phyloP scores from a whole-genome alignment of 2,329 filamentous ascomycete genomes.

The Exophiala calicioides region DNA sequence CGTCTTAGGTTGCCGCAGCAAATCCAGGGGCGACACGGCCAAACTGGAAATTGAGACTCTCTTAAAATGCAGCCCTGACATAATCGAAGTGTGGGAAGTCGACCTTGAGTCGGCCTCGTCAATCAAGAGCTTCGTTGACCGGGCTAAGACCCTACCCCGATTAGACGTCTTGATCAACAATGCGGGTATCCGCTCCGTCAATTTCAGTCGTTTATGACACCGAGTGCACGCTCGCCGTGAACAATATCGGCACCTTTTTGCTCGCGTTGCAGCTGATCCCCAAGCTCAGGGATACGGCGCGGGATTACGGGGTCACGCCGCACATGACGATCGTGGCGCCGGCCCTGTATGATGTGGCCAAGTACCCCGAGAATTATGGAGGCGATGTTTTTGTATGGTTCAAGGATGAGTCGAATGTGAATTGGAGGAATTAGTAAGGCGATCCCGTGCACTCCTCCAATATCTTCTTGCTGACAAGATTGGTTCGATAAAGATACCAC shows the following conservation, averaged over 20 bases:
- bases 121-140: slow-evolving; percentile 35
- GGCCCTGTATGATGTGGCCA: slow-evolving; percentile 5
- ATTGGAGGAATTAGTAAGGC: slow-evolving; percentile 3
- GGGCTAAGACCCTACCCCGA: slow-evolving; percentile 33
- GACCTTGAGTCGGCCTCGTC: slow-evolving; percentile 40
- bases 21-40: slow-evolving; percentile 40
- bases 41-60: slow-evolving; percentile 37
- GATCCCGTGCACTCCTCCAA: background rate
- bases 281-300: slow-evolving; percentile 21
- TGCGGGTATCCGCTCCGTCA: slow-evolving; percentile 42
- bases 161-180: slow-evolving; percentile 44
- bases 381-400: slow-evolving; percentile 5
- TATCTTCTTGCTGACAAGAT: background rate
- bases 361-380: slow-evolving; percentile 1
- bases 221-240: slow-evolving; percentile 49
- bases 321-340: slow-evolving; percentile 26
- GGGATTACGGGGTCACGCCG: slow-evolving; percentile 24
- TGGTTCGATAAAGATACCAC: slow-evolving; percentile 1
- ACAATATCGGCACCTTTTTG: slow-evolving; percentile 29
- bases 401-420: background rate
- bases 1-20: slow-evolving; percentile 8
- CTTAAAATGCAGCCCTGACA: slow-evolving; percentile 24
- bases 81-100: slow-evolving; percentile 43
- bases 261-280: slow-evolving; percentile 29
- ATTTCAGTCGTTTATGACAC: slow-evolving; percentile 43